These are phyloP conservation scores for Bolboschoenus planiculmis DNA, from an alignment of 176 grass and related monocot genomes.

Conservation along the genomic window DNA sequence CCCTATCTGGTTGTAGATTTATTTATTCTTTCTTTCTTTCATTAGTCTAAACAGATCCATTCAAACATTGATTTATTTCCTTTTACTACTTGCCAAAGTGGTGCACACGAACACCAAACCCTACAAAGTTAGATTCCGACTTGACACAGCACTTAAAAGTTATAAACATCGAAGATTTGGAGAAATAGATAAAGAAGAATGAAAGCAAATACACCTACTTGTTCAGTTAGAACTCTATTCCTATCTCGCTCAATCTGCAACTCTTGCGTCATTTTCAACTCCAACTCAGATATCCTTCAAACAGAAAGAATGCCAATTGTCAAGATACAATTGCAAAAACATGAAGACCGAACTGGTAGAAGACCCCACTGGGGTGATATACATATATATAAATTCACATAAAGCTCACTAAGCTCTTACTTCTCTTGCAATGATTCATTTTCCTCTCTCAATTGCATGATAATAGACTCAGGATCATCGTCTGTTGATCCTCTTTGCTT, in stretches of 20 bases:
- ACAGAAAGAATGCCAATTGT: conserved; percentile 28
- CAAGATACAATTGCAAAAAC: conserved; percentile 7
- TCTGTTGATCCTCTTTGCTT: conserved; percentile 14
- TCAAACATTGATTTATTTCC: neutral
- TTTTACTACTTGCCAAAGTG: neutral
- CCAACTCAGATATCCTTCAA: conserved; percentile 46
- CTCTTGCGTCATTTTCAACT: conserved; percentile 51
- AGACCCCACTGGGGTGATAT: neutral
- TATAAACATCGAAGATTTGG: neutral
- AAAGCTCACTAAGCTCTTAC: conserved; percentile 31
- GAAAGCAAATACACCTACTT: conserved; percentile 39
- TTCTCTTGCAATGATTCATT: conserved; percentile 66
- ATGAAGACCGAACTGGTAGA: neutral
- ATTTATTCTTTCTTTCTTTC: neutral
- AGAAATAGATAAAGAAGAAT: neutral
- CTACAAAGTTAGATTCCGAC: neutral
- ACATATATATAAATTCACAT: conserved; percentile 17
- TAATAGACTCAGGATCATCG: conserved; percentile 26
- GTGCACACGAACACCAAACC: neutral
- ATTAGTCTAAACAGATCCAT: neutral
- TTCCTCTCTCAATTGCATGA: conserved; percentile 68
- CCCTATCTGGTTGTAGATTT: neutral
- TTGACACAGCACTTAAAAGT: neutral
- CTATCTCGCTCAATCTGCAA: conserved; percentile 57
- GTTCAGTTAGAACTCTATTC: conserved; percentile 59